Conservation (phyloP, 23 red algal species). For the Gracilaria caudata region DNA sequence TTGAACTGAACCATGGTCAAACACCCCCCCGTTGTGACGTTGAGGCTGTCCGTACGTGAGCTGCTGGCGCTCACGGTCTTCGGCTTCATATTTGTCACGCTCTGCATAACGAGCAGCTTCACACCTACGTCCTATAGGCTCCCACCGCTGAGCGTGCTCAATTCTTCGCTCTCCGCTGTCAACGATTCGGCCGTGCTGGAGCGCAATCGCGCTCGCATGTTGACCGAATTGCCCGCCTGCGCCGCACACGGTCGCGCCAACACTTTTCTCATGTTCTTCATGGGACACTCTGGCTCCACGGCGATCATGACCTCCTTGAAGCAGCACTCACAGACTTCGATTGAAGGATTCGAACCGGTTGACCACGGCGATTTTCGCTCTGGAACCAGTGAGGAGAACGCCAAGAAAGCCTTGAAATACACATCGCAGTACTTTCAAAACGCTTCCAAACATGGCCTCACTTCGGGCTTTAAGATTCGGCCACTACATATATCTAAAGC, state of each 20-base stretch:
- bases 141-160: background rate
- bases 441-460: slow-evolving; percentile 9
- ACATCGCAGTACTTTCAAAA: slow-evolving; percentile 50
- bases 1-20: background rate
- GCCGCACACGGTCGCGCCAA: slow-evolving; percentile 6
- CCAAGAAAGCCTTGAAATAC: slow-evolving; percentile 36
- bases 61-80: background rate
- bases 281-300: slow-evolving; percentile 66
- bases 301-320: slow-evolving; percentile 70
- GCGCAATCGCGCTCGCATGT: background rate
- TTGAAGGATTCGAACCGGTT: slow-evolving; percentile 60
- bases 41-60: background rate
- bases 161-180: background rate
- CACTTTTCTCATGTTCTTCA: slow-evolving; percentile 71
- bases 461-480: slow-evolving; percentile 71
- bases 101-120: background rate
- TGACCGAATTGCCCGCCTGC: slow-evolving; percentile 36
- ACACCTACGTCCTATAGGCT: background rate
- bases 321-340: slow-evolving; percentile 52
- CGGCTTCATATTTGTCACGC: background rate
- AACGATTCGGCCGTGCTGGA: background rate
- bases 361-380: slow-evolving; percentile 64
- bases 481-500: slow-evolving; percentile 27
- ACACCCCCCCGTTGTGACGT: background rate
- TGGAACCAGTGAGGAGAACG: background rate